A percentile compares a stretch with the other conserved stretches of the same genome.
phyloP scores from a whole-genome alignment of 495 filamentous ascomycete species.

The Neurospora sublineolata region DNA sequence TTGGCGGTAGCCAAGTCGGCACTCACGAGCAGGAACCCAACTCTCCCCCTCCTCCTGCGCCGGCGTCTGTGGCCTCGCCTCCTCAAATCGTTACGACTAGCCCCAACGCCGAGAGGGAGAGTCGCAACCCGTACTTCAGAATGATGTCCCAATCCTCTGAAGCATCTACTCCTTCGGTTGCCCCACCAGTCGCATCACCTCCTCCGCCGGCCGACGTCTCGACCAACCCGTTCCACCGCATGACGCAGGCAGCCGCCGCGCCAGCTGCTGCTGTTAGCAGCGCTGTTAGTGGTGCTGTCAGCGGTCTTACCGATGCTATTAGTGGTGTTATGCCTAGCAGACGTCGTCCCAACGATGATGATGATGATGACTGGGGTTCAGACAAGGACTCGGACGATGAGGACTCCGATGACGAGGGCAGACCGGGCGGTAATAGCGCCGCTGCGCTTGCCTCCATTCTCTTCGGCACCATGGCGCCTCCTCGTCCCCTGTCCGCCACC shows the following conservation, averaged over 20 bases:
- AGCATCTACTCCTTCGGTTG: constrained; percentile 34
- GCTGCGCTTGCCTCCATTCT: constrained; percentile 87
- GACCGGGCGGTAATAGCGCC: constrained; percentile 65
- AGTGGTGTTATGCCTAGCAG: constrained; percentile 18
- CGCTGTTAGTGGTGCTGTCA: neutral
- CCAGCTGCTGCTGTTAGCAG: constrained; percentile 15
- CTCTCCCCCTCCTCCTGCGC: constrained; percentile 23
- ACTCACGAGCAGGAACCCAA: constrained; percentile 44
- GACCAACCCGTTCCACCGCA: constrained; percentile 93
- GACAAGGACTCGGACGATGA: constrained; percentile 65
- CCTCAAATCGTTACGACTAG: constrained; percentile 37
- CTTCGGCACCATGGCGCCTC: constrained; percentile 95
- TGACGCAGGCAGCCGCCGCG: constrained; percentile 47
- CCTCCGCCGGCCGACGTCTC: constrained; percentile 44
- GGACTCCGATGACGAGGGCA: constrained; percentile 56
- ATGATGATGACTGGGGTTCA: constrained; percentile 82
- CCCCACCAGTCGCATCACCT: constrained; percentile 29
- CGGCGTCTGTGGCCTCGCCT: constrained; percentile 10
- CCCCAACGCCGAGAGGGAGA: constrained; percentile 36
- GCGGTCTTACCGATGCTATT: neutral
- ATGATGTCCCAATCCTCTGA: constrained; percentile 41
- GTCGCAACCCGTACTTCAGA: constrained; percentile 40
- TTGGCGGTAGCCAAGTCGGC: constrained; percentile 36
- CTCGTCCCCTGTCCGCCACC: constrained; percentile 73
- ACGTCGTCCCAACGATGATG: constrained; percentile 26